A percentile compares a stretch with the other conserved stretches of the same genome.
These are phyloP conservation scores for Avena insularis DNA, from an alignment of 176 grass and related monocot genomes.

Conservation along the genomic window DNA sequence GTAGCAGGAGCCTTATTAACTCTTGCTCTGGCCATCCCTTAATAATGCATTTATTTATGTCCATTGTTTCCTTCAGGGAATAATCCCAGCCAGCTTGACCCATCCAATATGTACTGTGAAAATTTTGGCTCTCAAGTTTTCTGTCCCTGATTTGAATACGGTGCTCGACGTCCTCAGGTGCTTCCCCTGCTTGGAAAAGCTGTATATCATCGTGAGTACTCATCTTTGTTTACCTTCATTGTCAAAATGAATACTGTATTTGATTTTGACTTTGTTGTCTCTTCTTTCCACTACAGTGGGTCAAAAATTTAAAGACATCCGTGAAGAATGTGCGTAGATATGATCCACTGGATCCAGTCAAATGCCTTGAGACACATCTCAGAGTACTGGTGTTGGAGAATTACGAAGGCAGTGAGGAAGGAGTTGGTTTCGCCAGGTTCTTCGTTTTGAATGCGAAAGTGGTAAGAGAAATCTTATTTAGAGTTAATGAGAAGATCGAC, in stretches of 20 bases:
- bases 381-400: background rate
- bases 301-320: too few relatives aligned
- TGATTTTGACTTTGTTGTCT: background rate
- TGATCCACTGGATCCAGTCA: background rate
- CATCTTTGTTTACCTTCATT: background rate
- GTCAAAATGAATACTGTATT: background rate
- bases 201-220: background rate
- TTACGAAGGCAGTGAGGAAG: background rate
- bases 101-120: background rate
- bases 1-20: background rate
- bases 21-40: background rate
- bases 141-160: background rate
- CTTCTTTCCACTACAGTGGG: background rate
- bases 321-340: background rate
- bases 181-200: constrained; percentile 7
- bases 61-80: background rate
- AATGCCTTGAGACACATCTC: constrained; percentile 13
- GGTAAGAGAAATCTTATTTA: background rate
- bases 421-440: background rate
- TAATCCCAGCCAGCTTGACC: background rate
- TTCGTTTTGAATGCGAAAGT: background rate
- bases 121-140: background rate
- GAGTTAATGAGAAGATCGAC: background rate
- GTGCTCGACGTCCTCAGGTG: background rate
- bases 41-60: background rate